Evolutionary conservation across 2,329 filamentous ascomycete genomes (phyloP), one percentile per base, ranked within the genome.

Genomic region (Pseudogymnoascus sp.): DNA sequence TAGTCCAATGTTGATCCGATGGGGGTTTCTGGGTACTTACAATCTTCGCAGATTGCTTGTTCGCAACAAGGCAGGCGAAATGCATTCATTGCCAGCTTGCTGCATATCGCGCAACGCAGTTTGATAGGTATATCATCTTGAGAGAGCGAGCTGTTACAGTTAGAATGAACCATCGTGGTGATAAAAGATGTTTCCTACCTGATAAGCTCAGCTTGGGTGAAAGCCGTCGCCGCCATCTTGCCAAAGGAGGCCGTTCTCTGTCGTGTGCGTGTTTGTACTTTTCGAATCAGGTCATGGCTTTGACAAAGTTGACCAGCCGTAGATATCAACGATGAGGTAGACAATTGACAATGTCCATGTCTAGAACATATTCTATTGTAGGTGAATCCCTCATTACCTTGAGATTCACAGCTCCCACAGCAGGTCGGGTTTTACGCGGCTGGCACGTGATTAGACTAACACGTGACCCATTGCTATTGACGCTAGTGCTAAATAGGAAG

Each of bases 31-130:
- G 14, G 50, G 31, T 61, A 68, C 73, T 65, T 79, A 97, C 95
- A 99, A 68, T 81, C 83, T 72, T 93, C 89, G 80, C 95, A 98
- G 64, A 98, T 96, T 41, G 90, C 88, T 73, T 96, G 93, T 72
- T 97, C 95, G 76, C 95, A 99, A 77, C 95, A 99, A 1, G 93
- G 91, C 28, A 97, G 81, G 67, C 93, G 90, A 75, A 91, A 96
- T 7, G 93, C 91, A 74, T 97, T 96, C 67, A 96, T 81, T 31
- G 92, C 93, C 64, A 98, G 82, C 75, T 90, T 92, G 78, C 89
- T 95, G 78, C 95, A 99, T 70, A 91, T 90, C 61, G 91, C 91
- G 80, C 95, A 99, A 77, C 93, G 89, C 67, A 99, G 84, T 81
- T 96, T 97, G 72, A 93, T 91, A n/a, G 95, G 95, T 64, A 97